These are phyloP conservation scores for Nannizziopsis arthrosporioides DNA, from an alignment of 2,329 filamentous ascomycete species.

Conservation along the genomic window DNA sequence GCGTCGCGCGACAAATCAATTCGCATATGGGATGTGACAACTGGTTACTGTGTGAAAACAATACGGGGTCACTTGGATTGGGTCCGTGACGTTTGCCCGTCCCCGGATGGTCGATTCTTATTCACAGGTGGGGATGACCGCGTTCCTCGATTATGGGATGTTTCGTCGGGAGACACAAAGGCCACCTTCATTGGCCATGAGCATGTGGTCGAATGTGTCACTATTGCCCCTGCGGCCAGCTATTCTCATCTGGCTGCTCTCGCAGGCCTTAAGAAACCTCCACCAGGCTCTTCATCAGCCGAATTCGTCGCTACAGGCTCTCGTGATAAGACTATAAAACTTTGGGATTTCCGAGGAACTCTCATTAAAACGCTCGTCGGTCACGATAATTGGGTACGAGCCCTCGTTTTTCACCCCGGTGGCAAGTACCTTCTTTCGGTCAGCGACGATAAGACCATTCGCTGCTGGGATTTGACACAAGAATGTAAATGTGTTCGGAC, in stretches of 20 bases:
- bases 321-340: constrained; percentile 76
- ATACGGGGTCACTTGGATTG: constrained; percentile 74
- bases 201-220: constrained; percentile 73
- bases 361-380: constrained; percentile 73
- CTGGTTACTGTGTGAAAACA: constrained; percentile 86
- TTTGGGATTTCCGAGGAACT: constrained; percentile 79
- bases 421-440: constrained; percentile 82
- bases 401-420: constrained; percentile 76
- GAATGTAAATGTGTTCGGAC: constrained; percentile 83
- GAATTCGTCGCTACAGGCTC: constrained; percentile 86
- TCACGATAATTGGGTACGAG: constrained; percentile 90
- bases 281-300: constrained; percentile 58
- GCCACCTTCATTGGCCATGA: constrained; percentile 76
- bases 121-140: constrained; percentile 74
- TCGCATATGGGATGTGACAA: constrained; percentile 84
- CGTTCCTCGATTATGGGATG: constrained; percentile 74
- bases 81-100: constrained; percentile 81
- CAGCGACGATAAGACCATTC: constrained; percentile 78
- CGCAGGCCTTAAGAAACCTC: constrained; percentile 73
- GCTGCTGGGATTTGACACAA: constrained; percentile 88
- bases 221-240: constrained; percentile 66
- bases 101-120: constrained; percentile 69
- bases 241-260: constrained; percentile 67
- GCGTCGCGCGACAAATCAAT: constrained; percentile 77
- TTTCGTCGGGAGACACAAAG: constrained; percentile 62